Evolutionary conservation across 257 asterid species (phyloP), one percentile per base, ranked within the genome.

Genomic region (Paulownia fortunei): DNA sequence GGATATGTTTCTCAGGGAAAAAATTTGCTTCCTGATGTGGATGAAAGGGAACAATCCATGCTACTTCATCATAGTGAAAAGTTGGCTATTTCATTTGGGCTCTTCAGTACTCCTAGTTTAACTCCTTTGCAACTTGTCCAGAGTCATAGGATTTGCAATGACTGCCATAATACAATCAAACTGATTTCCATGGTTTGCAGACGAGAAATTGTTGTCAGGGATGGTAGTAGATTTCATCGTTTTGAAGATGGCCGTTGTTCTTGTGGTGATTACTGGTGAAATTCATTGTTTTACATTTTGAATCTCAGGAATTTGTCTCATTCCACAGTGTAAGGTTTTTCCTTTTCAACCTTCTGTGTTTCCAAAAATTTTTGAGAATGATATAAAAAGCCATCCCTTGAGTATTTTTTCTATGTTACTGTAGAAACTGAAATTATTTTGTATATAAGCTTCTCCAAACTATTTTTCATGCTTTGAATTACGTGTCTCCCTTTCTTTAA

Each of bases 261-360:
- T 66, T 94, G 98, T 84, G 90, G 92, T 76, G 97, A 94, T 88
- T 92, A 88, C 84, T 93, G 98, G 98, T 91, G 90, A 88, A 32
- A 8, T 19, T 36, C 23, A 36, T 69, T 62, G 44, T 77, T 66
- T 64, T 54, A 59, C 27, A 39, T 74, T 47, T 18, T 19, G 12
- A n/a, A 72, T 16, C 59, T 21, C 51, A 65, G 73, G 23, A 26
- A 62, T 55, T 61, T 26, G 52, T 66, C 58, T 51, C 24, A 37
- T 32, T 47, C 16, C 15, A 66, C 21, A 63, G 39, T 37, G 59
- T 64, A 63, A 76, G 72, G 21, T 8, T 64, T 71, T 80, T 34
- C 69, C 42, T 46, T 37, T 30, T 49, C 66, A 68, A 54, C 52
- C 23, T 69, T 69, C 21, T 47, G 1, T 62, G 41, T 37, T 71